phyloP scores from a whole-genome alignment of 345 rosid genomes.

The Noccaea bulbosa region DNA sequence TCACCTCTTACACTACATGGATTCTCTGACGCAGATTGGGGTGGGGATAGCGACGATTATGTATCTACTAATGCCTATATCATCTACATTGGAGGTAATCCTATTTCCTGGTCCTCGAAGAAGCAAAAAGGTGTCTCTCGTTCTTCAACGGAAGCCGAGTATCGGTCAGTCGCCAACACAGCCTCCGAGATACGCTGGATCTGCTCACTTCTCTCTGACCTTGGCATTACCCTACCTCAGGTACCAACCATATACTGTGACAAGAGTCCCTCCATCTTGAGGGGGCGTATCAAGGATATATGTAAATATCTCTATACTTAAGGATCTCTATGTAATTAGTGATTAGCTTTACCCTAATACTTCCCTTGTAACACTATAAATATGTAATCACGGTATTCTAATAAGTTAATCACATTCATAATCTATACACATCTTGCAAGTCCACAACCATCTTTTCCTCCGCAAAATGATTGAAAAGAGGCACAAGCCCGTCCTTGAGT shows the following conservation, averaged over 20 bases:
- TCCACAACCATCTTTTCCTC: constrained; percentile 13
- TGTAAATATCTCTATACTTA: too few relatives aligned
- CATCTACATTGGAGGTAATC: background rate
- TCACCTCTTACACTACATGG: background rate
- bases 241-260: background rate
- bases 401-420: too few relatives aligned
- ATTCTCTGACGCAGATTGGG: background rate
- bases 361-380: too few relatives aligned
- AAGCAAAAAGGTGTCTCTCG: background rate
- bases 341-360: too few relatives aligned
- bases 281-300: background rate
- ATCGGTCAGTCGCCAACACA: background rate
- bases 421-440: constrained; percentile 5
- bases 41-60: background rate
- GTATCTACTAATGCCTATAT: background rate
- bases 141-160: background rate
- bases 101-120: background rate
- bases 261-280: background rate
- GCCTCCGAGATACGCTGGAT: background rate
- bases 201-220: background rate
- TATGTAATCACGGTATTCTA: too few relatives aligned
- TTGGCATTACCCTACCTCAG: background rate
- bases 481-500: constrained; percentile 27
- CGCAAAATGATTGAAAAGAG: constrained; percentile 35
- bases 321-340: too few relatives aligned